Evolutionary conservation across 108 stramenopile genomes (phyloP).

Genomic region (Pseudonitzschia multistriata): DNA sequence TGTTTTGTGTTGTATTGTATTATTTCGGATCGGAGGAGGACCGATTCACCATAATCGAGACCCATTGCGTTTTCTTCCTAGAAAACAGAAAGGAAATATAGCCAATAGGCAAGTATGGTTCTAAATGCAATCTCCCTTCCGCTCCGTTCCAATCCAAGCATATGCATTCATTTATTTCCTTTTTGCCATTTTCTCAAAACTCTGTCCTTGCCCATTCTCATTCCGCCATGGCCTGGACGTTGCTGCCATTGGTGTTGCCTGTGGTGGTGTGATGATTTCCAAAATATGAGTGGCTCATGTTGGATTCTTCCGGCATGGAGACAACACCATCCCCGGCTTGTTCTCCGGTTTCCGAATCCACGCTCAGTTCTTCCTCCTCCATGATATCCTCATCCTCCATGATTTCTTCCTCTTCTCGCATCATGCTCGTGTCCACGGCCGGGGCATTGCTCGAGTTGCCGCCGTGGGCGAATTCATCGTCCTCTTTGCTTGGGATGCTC

Average conservation of each 20-base stretch:
- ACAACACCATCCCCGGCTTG: conserved; percentile 7
- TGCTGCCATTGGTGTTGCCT: background rate
- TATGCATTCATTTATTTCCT: background rate
- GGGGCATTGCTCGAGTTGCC: background rate
- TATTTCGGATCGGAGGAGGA: no score
- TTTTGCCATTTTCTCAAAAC: background rate
- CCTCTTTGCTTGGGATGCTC: background rate
- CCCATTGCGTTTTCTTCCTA: no score
- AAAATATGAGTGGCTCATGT: conserved; percentile 23
- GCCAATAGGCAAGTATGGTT: no score
- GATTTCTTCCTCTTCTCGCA: no score
- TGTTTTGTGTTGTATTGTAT: no score
- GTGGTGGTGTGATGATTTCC: background rate
- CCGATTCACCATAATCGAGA: no score
- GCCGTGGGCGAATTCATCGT: background rate
- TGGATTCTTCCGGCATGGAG: conserved; percentile 45
- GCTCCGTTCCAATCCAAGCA: no score
- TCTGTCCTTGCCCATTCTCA: background rate
- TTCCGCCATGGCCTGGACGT: conserved; percentile 17
- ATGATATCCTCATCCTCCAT: conserved; percentile 8
- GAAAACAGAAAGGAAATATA: no score
- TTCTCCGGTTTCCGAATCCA: background rate
- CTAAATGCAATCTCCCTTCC: no score
- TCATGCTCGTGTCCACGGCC: no score
- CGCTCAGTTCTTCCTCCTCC: conserved; percentile 6